Percentiles rank a stretch among this genome's conserved stretches.
phyloP scores from a whole-genome alignment of 192 early-diverging fungal species.

The Linnemannia elongata region DNA sequence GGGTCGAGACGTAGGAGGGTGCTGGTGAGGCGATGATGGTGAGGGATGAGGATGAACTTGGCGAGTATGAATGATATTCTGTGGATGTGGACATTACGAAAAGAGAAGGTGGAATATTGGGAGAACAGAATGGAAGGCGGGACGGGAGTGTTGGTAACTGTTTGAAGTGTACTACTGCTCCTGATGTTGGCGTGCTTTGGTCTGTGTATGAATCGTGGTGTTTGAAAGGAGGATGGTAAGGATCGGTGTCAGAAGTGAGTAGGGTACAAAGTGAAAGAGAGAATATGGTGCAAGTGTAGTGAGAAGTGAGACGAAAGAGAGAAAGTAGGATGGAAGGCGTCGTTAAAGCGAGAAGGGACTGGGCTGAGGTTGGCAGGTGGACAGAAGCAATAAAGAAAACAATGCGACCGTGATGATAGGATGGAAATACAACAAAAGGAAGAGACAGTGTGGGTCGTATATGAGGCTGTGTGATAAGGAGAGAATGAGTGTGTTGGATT shows the following conservation, averaged over 20 bases:
- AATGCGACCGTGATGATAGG: background rate
- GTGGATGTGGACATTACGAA: background rate
- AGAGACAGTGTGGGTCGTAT: background rate
- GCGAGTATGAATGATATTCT: slow-evolving; percentile 21
- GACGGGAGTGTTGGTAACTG: too few species aligned
- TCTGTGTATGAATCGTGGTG: too few species aligned
- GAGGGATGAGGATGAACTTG: slow-evolving; percentile 40
- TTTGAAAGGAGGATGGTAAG: too few species aligned
- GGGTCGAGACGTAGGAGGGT: slow-evolving; percentile 49
- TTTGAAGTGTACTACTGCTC: too few species aligned
- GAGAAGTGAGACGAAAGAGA: background rate
- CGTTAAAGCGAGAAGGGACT: background rate
- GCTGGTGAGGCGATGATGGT: slow-evolving; percentile 59
- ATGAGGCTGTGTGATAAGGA: too few species aligned
- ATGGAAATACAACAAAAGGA: background rate
- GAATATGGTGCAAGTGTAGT: background rate
- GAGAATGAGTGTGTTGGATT: too few species aligned
- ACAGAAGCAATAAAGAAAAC: background rate
- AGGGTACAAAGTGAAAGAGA: too few species aligned
- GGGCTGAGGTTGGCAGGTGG: background rate
- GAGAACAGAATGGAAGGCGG: background rate
- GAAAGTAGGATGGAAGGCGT: background rate
- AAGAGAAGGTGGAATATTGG: background rate
- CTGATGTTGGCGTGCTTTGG: too few species aligned
- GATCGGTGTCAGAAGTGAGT: too few species aligned